Base-by-base conservation (phyloP, 257 asterid species). In the Capsicum chinense region DNA sequence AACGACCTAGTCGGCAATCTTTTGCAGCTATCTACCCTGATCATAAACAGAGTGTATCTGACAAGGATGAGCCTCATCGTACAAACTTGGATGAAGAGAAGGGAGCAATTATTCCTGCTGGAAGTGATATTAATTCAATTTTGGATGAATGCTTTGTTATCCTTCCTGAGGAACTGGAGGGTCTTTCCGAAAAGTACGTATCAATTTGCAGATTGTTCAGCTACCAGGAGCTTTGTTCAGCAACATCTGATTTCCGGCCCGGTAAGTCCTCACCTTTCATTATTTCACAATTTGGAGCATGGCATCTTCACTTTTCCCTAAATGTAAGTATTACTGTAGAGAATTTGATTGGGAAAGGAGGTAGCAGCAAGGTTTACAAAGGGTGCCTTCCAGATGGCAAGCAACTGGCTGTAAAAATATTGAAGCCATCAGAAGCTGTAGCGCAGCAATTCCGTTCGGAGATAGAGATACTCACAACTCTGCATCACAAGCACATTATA, bases 261-360 rank as follows among this genome's bases (percentile, higher is more conserved):
- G 97, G 99, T 95, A 81, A 74, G 92, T 90, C 19, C 59, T 82
- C 67, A 85, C 83, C 83, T 14, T 83, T 33, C 83, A 79, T 9
- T 37, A 78, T 35, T 64, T 62, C 12, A 42, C 62, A 19, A 57
- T 54, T 26, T 2, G 78, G 12, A 39, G 74, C 82, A 59, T 70
- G 67, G 60, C 9, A 82, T 85, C 26, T 14, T 33, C 44, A 35
- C 83, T 62, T 48, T 82, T 83, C 14, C 9, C 82, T 26, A n/a
- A 64, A 56, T 79, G 26, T 10, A 66, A 44, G 79, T 84, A 37
- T 80, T 10, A 83, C 88, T 86, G 79, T 92, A 93, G 98, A 91
- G 33, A 92, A 92, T 85, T 79, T 94, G 89, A 93, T 94, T 71
- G 99, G 99, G 60, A 92, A 85, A 86, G 99, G 99, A 13, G 99